These are phyloP conservation scores for Ceratobasidium theobromae DNA, from an alignment of 1,284 basidiomycete species.

Conservation along the genomic window DNA sequence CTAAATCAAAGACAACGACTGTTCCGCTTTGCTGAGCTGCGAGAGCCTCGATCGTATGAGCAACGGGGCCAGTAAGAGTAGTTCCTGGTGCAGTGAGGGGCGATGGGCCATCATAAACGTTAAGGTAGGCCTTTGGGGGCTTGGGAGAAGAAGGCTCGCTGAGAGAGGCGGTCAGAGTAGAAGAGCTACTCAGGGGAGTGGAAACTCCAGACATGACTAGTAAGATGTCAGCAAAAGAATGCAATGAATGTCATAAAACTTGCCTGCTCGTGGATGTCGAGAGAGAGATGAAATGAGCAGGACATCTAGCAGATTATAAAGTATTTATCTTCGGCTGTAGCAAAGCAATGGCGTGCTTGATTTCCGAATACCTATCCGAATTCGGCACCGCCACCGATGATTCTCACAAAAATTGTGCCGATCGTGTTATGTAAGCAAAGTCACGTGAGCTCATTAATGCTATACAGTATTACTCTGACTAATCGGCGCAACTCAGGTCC, in stretches of 20 bases:
- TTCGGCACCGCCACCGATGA: conserved; percentile 1
- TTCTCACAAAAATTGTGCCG: neutral
- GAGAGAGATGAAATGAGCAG: neutral
- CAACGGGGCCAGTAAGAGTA: neutral
- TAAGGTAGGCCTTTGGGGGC: neutral
- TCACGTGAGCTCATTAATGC: neutral
- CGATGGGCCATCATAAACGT: conserved; percentile 1
- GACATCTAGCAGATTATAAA: neutral
- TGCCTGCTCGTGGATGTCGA: neutral
- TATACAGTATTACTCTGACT: neutral
- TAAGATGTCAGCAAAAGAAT: neutral
- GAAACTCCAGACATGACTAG: conserved; percentile 11
- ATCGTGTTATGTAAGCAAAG: neutral
- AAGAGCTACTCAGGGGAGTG: conserved; percentile 25
- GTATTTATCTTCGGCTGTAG: neutral
- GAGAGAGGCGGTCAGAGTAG: conserved; percentile 8
- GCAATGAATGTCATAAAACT: neutral
- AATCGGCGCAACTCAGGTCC: conserved; percentile 12
- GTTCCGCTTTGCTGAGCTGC: conserved; percentile 63
- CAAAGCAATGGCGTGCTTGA: conserved; percentile 19
- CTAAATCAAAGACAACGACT: conserved; percentile 78
- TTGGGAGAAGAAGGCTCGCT: conserved; percentile 19
- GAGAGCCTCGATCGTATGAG: conserved; percentile 59
- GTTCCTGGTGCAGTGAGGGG: conserved; percentile 6
- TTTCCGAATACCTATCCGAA: conserved; percentile 8